Base-by-base conservation (phyloP, 257 asterid genomes). In the Nicotiana knightiana region DNA sequence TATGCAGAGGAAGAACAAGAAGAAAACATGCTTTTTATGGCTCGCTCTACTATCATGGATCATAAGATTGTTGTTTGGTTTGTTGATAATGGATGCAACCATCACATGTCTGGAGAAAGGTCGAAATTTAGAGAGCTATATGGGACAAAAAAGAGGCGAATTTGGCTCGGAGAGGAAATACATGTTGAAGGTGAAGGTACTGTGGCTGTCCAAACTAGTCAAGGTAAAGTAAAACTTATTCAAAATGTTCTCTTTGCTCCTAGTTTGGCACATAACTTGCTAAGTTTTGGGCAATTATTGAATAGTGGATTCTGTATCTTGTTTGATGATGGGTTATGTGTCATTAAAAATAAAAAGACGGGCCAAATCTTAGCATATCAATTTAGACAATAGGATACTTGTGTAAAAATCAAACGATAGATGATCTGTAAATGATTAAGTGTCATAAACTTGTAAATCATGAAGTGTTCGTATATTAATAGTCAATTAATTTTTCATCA, bases 141-240 rank as follows among this genome's bases (percentile, higher is more conserved):
- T 63, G 73, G 78, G 63, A 5, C 32, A 3, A 46, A 64, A 4
- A 16, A 51, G 9, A 6, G 4, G 1, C 0, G 15, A 5, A 67
- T 67, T 0, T 16, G 3, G 11, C 68, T 81, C 2, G 17, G 81
- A 0, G 28, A 79, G 1, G 1, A 43, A 0, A 48, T 71, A 4
- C 79, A 79, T 16, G 85, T 79, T 1, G 73, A 67, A 48, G 82
- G 80, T 1, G 83, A 75, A 33, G 82, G 87, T 2, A 78, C 17
- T 5, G 32, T 84, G 0, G 37, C 0, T 2, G 15, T 84, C 0
- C 13, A 77, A 11, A 28, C 33, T 10, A 18, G 3, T 3, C 30
- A 75, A n/a, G 33, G 86, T 80, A 46, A 79, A 0, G 26, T 15
- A 6, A 79, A 82, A 17, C 12, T 80, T 2, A 11, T 80, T 2